Conservation (phyloP, 345 rosid genomes). For the Ceriops decandra region DNA sequence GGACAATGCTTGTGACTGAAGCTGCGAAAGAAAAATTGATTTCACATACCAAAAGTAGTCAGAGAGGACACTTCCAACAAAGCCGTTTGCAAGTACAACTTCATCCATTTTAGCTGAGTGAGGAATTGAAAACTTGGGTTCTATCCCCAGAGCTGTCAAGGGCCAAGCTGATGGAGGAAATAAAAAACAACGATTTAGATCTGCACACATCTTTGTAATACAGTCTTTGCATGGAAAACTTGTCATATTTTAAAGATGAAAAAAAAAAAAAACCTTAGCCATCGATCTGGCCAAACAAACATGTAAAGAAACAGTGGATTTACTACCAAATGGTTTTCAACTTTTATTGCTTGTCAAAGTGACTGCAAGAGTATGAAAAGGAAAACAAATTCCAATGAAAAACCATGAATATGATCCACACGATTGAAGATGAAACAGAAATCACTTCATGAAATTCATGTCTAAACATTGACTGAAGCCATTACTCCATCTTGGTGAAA, state of each 20-base stretch:
- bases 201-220: neutral
- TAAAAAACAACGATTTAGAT: neutral
- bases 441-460: neutral
- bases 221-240: neutral
- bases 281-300: neutral
- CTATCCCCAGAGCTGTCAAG: conserved; percentile 88
- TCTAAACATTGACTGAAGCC: neutral
- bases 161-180: conserved; percentile 77
- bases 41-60: conserved; percentile 79
- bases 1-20: neutral
- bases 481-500: too few species aligned
- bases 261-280: neutral
- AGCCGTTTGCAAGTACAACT: conserved; percentile 90
- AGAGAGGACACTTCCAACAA: conserved; percentile 94
- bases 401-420: neutral
- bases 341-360: neutral
- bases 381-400: neutral
- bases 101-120: conserved; percentile 89
- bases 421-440: neutral
- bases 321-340: neutral
- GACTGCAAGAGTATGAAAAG: neutral
- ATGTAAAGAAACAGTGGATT: neutral
- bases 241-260: neutral
- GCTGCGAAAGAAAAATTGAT: neutral
- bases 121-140: conserved; percentile 92